A percentile compares a stretch with the other conserved stretches of the same genome.
Conservation (phyloP, 805 yeast genomes). For the Priceomyces castillae region DNA sequence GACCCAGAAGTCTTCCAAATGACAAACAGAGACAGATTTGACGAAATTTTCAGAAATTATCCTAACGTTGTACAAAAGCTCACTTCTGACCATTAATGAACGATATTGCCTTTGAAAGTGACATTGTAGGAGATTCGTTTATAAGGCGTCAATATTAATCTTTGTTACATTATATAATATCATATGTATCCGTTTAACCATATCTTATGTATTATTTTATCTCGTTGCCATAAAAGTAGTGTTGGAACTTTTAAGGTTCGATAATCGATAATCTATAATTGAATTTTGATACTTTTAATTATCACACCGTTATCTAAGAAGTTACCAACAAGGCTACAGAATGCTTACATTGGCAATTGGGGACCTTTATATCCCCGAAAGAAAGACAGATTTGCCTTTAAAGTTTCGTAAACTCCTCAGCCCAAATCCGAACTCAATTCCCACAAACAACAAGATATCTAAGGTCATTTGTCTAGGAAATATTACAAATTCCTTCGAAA, state of each 20-base stretch:
- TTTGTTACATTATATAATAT: too few species aligned
- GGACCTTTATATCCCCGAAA: conserved; percentile 85
- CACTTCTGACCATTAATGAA: conserved; percentile 29
- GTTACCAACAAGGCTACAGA: background rate
- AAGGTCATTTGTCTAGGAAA: conserved; percentile 87
- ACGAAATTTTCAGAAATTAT: conserved; percentile 60
- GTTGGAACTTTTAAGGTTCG: too few species aligned
- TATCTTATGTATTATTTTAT: too few species aligned
- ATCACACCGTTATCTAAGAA: background rate
- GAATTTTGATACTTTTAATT: background rate
- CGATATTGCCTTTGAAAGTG: too few species aligned
- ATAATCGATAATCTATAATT: too few species aligned
- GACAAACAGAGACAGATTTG: conserved; percentile 66
- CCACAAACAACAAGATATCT: conserved; percentile 61
- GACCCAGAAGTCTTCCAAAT: conserved; percentile 81
- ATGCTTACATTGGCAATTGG: conserved; percentile 71
- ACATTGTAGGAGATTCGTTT: too few species aligned
- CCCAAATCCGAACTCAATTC: conserved; percentile 50
- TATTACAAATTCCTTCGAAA: conserved; percentile 62
- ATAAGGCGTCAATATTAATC: too few species aligned
- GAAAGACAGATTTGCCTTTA: conserved; percentile 61
- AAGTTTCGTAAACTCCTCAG: conserved; percentile 73
- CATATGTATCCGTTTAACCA: too few species aligned
- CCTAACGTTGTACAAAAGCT: conserved; percentile 65
- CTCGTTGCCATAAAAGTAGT: too few species aligned